Conservation (phyloP, 768 basidiomycete genomes). For the Termitomyces heimii region DNA sequence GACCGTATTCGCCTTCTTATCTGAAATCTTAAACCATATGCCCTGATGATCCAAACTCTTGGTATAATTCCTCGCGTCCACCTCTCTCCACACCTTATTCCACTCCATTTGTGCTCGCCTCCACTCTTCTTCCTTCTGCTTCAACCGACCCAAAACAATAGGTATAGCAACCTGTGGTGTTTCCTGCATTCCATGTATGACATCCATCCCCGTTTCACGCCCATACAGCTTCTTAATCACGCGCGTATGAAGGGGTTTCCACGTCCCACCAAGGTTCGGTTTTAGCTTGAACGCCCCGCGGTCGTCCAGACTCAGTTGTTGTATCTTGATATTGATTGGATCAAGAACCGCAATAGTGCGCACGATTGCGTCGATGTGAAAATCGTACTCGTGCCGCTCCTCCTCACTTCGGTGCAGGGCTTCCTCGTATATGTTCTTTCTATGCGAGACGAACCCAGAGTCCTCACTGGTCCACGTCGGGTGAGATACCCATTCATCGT, state of each 20-base stretch:
- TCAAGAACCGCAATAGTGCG: conserved; percentile 90
- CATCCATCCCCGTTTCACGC: conserved; percentile 73
- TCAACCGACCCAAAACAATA: conserved; percentile 81
- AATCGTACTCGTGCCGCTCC: conserved; percentile 98
- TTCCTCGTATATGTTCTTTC: conserved; percentile 96
- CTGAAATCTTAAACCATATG: conserved; percentile 81
- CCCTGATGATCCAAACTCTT: conserved; percentile 93
- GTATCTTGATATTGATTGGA: conserved; percentile 85
- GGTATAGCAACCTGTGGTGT: conserved; percentile 84
- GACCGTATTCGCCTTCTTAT: conserved; percentile 77
- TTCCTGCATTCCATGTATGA: conserved; percentile 89
- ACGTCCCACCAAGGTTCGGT: conserved; percentile 79
- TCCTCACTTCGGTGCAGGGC: conserved; percentile 95
- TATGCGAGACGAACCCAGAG: conserved; percentile 82
- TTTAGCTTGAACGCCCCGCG: conserved; percentile 79
- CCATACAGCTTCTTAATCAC: conserved; percentile 98
- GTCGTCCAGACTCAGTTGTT: conserved; percentile 73
- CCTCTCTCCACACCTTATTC: conserved; percentile 99
- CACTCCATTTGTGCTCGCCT: conserved; percentile 95
- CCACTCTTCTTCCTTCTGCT: conserved; percentile 99
- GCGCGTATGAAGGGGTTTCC: conserved; percentile 87
- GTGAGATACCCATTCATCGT: conserved; percentile 98
- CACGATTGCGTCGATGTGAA: conserved; percentile 93
- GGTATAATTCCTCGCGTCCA: conserved; percentile 89
- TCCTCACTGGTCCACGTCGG: conserved; percentile 95